Evolutionary conservation across 164 flowering plant genomes (phyloP).

Genomic region (Houttuynia cordata): DNA sequence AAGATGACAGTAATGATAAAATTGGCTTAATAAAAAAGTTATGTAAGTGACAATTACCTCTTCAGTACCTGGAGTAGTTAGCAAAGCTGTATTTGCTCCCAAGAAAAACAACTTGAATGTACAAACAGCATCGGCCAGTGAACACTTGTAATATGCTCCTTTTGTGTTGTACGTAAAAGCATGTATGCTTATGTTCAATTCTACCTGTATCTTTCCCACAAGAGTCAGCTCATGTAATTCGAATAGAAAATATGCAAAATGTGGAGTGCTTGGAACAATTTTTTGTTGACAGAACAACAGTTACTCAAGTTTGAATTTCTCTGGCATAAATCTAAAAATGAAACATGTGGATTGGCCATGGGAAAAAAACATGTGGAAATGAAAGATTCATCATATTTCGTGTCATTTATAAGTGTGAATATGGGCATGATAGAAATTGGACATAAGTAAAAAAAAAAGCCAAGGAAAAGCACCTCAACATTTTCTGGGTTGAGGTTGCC

Average conservation of each 20-base stretch:
- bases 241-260: not conserved
- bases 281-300: not conserved
- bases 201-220: slow-evolving; percentile 29
- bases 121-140: slow-evolving; percentile 23
- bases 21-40: not conserved
- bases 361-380: too few species aligned
- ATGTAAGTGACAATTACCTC: slow-evolving; percentile 21
- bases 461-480: slow-evolving; percentile 34
- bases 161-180: slow-evolving; percentile 42
- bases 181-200: slow-evolving; percentile 28
- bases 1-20: not conserved
- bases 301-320: not conserved
- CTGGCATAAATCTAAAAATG: too few species aligned
- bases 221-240: not conserved
- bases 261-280: not conserved
- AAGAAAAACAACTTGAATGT: slow-evolving; percentile 23
- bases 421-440: too few species aligned
- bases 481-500: slow-evolving; percentile 41
- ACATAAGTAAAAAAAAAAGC: not conserved
- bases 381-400: too few species aligned
- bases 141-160: slow-evolving; percentile 37
- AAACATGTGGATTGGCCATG: too few species aligned
- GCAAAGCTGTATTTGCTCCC: slow-evolving; percentile 28
- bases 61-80: slow-evolving; percentile 39
- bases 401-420: too few species aligned